Evolutionary conservation across 2,329 filamentous ascomycete species (phyloP).

Genomic region (Pyrenophora teres): DNA sequence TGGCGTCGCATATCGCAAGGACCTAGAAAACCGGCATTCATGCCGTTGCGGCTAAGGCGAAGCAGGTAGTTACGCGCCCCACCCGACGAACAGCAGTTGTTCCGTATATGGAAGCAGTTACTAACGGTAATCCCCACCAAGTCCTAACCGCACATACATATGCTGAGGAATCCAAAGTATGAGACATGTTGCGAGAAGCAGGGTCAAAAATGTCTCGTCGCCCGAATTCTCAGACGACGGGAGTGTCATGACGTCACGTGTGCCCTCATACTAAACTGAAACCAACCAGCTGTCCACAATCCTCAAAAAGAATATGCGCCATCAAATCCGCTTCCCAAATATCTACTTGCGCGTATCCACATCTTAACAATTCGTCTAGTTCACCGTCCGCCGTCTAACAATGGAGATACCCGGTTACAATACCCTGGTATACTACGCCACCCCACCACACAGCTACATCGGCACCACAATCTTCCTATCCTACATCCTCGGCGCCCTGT

Average conservation of each 20-base stretch:
- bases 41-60: too few species aligned
- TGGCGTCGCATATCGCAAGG: too few species aligned
- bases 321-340: not conserved
- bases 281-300: not conserved
- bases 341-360: not conserved
- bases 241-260: slow-evolving; percentile 40
- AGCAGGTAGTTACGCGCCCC: too few species aligned
- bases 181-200: not conserved
- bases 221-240: slow-evolving; percentile 27
- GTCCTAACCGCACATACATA: not conserved
- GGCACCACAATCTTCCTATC: slow-evolving; percentile 38
- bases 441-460: slow-evolving; percentile 37
- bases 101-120: not conserved
- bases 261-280: slow-evolving; percentile 15
- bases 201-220: slow-evolving; percentile 16
- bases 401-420: slow-evolving; percentile 17
- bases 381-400: not conserved
- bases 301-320: slow-evolving; percentile 10
- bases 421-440: slow-evolving; percentile 15
- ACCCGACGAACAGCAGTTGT: not conserved
- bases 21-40: too few species aligned
- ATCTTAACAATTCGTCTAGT: not conserved
- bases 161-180: too few species aligned
- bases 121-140: too few species aligned
- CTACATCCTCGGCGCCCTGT: slow-evolving; percentile 37